A percentile compares a stretch with the other conserved stretches of the same genome.
phyloP scores from a whole-genome alignment of 2,329 filamentous ascomycete species.

The Sporothrix humicola region DNA sequence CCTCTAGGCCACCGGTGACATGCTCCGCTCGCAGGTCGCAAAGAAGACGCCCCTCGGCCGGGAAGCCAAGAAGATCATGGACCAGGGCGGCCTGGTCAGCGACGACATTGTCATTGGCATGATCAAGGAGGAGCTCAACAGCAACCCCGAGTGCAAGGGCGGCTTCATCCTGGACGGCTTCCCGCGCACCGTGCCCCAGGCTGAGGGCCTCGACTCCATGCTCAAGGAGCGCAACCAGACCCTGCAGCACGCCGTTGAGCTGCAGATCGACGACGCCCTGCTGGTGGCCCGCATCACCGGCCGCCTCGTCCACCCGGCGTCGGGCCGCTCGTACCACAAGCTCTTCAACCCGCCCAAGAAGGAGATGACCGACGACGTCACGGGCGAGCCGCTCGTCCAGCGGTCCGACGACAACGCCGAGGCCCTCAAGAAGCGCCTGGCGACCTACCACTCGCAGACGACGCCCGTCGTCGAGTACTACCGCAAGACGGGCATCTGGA shows the following conservation, averaged over 20 bases:
- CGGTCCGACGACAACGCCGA: slow-evolving; percentile 97
- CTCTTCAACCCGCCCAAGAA: slow-evolving; percentile 98
- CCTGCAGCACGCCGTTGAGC: slow-evolving; percentile 93
- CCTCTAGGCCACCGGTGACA: slow-evolving; percentile 89
- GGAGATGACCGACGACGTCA: slow-evolving; percentile 93
- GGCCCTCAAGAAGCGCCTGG: slow-evolving; percentile 90
- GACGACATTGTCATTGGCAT: slow-evolving; percentile 99
- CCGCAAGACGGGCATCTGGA: slow-evolving; percentile 97
- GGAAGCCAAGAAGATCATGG: slow-evolving; percentile 99
- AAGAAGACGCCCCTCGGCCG: slow-evolving; percentile 94
- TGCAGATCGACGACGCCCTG: slow-evolving; percentile 93
- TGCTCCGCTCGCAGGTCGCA: slow-evolving; percentile 97
- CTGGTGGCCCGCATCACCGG: slow-evolving; percentile 96
- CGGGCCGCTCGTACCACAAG: slow-evolving; percentile 95
- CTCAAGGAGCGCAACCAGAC: slow-evolving; percentile 76
- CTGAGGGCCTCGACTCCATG: slow-evolving; percentile 94
- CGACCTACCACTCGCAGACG: slow-evolving; percentile 94
- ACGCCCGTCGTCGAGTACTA: slow-evolving; percentile 93
- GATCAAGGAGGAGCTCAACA: slow-evolving; percentile 97
- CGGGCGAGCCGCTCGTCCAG: slow-evolving; percentile 95
- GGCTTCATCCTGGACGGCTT: slow-evolving; percentile 99
- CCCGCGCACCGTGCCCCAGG: slow-evolving; percentile 94
- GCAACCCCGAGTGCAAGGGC: slow-evolving; percentile 93
- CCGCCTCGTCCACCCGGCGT: slow-evolving; percentile 92
- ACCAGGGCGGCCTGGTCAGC: slow-evolving; percentile 93